phyloP scores from a whole-genome alignment of 2,329 filamentous ascomycete species.

The Bipolaris sorokiniana region DNA sequence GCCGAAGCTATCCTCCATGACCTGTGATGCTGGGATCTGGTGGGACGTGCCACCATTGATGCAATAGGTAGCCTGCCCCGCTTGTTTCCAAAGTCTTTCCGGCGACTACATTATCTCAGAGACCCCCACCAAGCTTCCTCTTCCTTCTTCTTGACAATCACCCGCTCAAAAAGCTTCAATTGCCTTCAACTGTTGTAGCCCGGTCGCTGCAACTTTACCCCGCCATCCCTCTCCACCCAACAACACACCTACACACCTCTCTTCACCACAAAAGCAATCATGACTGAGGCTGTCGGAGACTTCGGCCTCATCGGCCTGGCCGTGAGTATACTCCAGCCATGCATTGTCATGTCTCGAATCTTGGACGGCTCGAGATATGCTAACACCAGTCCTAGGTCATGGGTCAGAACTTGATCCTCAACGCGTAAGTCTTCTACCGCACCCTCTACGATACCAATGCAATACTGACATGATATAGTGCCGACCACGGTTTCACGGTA shows the following conservation, averaged over 20 bases:
- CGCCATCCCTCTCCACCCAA: slow-evolving; percentile 24
- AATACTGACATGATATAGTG: slow-evolving; percentile 45
- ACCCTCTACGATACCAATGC: slow-evolving; percentile 13
- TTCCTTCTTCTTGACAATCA: slow-evolving; percentile 30
- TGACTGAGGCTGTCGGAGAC: slow-evolving; percentile 55
- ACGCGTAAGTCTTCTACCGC: slow-evolving; percentile 51
- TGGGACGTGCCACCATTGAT: slow-evolving; percentile 35
- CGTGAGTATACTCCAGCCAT: slow-evolving; percentile 34
- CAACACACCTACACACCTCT: slow-evolving; percentile 4
- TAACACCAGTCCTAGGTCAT: slow-evolving; percentile 46
- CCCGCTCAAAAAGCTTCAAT: slow-evolving; percentile 30
- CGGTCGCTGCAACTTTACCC: slow-evolving; percentile 41
- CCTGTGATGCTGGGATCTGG: slow-evolving; percentile 14
- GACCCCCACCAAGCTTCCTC: slow-evolving; percentile 32
- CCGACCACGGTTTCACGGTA: slow-evolving; percentile 77
- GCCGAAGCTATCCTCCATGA: slow-evolving; percentile 26
- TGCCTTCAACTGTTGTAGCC: slow-evolving; percentile 36
- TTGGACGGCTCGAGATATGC: slow-evolving; percentile 9
- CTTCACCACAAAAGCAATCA: slow-evolving; percentile 30
- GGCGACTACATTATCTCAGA: slow-evolving; percentile 45
- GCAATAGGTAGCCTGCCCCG: slow-evolving; percentile 38
- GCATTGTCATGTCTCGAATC: not conserved
- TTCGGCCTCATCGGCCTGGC: slow-evolving; percentile 61
- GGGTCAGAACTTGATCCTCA: slow-evolving; percentile 63
- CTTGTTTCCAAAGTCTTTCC: slow-evolving; percentile 43